Evolutionary conservation across 495 filamentous ascomycete genomes (phyloP).

Genomic region (Aspergillus homomorphus): DNA sequence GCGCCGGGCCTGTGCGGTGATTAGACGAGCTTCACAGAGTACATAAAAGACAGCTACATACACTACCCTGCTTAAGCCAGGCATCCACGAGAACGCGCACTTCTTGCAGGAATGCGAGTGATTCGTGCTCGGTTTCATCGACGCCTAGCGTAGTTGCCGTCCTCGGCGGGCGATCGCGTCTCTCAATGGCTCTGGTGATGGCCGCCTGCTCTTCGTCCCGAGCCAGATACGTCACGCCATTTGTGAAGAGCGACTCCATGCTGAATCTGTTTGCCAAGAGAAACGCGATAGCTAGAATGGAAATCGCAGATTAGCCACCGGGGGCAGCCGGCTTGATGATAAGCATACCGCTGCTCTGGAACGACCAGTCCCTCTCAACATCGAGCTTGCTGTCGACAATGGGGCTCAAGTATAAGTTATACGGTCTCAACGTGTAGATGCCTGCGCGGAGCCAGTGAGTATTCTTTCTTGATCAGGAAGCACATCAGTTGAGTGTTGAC

Average conservation of each 20-base stretch:
- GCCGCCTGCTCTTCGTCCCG: slow-evolving; percentile 56
- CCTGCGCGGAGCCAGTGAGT: slow-evolving; percentile 24
- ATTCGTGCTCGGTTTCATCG: slow-evolving; percentile 51
- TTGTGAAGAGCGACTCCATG: slow-evolving; percentile 52
- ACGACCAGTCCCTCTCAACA: slow-evolving; percentile 53
- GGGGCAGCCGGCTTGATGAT: neutral
- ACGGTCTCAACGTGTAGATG: slow-evolving; percentile 61
- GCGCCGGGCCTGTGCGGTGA: slow-evolving; percentile 16
- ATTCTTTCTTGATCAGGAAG: neutral
- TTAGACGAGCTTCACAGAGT: slow-evolving; percentile 5
- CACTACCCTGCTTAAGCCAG: slow-evolving; percentile 41
- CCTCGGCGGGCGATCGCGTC: slow-evolving; percentile 31
- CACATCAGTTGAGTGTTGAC: slow-evolving; percentile 3
- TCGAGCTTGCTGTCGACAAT: slow-evolving; percentile 45
- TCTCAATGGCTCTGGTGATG: slow-evolving; percentile 21
- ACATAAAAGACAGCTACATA: slow-evolving; percentile 12
- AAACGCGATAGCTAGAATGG: slow-evolving; percentile 54
- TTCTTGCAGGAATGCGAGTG: slow-evolving; percentile 52
- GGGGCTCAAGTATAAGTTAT: slow-evolving; percentile 66
- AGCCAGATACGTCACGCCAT: slow-evolving; percentile 69
- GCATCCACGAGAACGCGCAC: slow-evolving; percentile 41
- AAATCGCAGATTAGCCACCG: slow-evolving; percentile 4
- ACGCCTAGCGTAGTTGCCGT: slow-evolving; percentile 46
- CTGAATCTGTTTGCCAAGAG: slow-evolving; percentile 60
- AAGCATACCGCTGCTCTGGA: slow-evolving; percentile 49